Conservation (phyloP, 306 rosid species). For the Mucuna pruriens region DNA sequence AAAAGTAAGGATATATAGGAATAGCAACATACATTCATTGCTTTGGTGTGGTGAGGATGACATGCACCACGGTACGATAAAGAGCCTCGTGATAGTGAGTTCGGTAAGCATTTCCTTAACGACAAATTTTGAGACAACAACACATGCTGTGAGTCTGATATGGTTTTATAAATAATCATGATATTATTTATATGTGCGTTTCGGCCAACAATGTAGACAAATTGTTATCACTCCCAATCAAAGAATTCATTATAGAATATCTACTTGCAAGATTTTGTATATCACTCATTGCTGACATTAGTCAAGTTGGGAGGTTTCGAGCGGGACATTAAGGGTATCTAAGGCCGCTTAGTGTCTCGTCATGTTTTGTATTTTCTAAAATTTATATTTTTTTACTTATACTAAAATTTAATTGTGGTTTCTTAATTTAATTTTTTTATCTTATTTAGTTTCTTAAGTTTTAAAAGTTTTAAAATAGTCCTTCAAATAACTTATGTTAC, state of each 20-base stretch:
- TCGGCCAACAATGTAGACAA: neutral
- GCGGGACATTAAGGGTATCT: no score
- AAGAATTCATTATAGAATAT: conserved; percentile 3
- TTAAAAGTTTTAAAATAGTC: no score
- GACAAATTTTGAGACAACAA: conserved; percentile 13
- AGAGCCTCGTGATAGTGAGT: neutral
- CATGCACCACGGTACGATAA: neutral
- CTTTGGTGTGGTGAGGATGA: neutral
- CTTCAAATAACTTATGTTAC: no score
- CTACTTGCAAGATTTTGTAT: neutral
- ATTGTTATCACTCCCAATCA: neutral
- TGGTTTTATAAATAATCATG: neutral
- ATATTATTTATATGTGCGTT: conserved; percentile 15
- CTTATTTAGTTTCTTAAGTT: no score
- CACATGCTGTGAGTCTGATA: conserved; percentile 5
- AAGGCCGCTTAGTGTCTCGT: neutral
- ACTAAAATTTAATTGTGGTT: no score
- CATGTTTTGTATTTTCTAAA: no score
- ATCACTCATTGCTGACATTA: neutral
- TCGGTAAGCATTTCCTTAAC: neutral
- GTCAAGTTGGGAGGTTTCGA: no score
- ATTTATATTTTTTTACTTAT: no score
- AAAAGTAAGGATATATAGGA: conserved; percentile 28
- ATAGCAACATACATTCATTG: neutral
- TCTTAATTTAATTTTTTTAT: no score